phyloP scores from a whole-genome alignment of 106 monocot genomes.

The Platanthera guangdongensis region DNA sequence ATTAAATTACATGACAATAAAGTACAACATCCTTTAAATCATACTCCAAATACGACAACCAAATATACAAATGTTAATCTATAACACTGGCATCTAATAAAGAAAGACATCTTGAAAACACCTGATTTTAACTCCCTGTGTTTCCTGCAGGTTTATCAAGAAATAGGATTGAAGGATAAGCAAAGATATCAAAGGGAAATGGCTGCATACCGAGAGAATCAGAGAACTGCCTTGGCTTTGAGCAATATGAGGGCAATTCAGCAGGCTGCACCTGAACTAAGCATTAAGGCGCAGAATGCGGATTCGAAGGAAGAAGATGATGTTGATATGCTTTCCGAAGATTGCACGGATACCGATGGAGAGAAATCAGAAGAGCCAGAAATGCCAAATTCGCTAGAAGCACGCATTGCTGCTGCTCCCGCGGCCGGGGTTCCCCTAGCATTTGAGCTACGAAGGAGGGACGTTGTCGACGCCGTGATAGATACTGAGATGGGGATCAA shows the following conservation, averaged over 20 bases:
- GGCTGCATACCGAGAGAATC: constrained; percentile 54
- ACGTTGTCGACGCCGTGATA: constrained; percentile 1
- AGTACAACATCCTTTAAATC: no score
- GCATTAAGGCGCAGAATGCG: neutral
- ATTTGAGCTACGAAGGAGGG: constrained; percentile 49
- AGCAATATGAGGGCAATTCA: constrained; percentile 55
- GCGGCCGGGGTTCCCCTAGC: constrained; percentile 9
- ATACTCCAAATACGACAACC: no score
- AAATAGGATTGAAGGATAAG: constrained; percentile 78
- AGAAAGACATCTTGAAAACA: no score
- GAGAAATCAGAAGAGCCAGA: constrained; percentile 42
- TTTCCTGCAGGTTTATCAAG: constrained; percentile 73
- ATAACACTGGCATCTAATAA: no score
- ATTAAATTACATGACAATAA: no score
- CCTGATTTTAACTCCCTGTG: neutral
- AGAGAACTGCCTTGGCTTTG: constrained; percentile 27
- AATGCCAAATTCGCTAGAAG: constrained; percentile 22
- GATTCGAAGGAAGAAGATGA: constrained; percentile 24
- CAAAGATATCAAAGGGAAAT: constrained; percentile 80
- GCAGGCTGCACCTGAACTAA: constrained; percentile 34
- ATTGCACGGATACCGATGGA: constrained; percentile 33
- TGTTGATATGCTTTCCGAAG: constrained; percentile 19
- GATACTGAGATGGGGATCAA: neutral
- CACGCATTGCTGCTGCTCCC: constrained; percentile 10
- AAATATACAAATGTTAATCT: no score